Conservation (phyloP, 139 green algal species). For the Chlamydomonas sp. region DNA sequence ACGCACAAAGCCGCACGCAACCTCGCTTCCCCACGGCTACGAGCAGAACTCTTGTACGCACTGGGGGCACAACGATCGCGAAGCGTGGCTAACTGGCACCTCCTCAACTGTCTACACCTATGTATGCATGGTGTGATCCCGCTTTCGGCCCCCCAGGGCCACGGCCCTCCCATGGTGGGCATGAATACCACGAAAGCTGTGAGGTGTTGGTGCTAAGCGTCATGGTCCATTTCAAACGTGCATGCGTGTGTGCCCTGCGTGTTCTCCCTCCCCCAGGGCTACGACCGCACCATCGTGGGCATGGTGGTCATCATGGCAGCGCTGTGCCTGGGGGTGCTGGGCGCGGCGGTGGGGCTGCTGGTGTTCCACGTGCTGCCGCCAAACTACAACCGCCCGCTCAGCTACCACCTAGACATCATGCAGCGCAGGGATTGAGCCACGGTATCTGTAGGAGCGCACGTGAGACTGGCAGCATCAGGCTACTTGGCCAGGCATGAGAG, state of each 20-base stretch:
- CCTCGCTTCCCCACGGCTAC: neutral
- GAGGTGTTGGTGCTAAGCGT: neutral
- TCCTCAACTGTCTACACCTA: too few relatives aligned
- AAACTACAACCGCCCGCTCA: conserved; percentile 47
- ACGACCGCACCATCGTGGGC: conserved; percentile 43
- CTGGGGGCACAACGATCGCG: too few relatives aligned
- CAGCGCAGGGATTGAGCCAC: neutral
- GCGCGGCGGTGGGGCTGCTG: conserved; percentile 24
- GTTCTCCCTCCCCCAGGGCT: conserved; percentile 38
- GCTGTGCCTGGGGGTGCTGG: conserved; percentile 17
- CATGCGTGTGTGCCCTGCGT: too few relatives aligned
- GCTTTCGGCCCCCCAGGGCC: too few relatives aligned
- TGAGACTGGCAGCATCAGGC: neutral
- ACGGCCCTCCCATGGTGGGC: neutral
- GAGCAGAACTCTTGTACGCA: neutral
- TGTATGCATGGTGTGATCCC: too few relatives aligned
- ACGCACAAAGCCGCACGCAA: neutral
- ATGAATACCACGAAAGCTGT: neutral
- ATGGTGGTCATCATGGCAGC: conserved; percentile 42
- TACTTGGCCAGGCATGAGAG: neutral
- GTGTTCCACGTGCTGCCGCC: conserved; percentile 30
- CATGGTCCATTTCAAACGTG: too few relatives aligned
- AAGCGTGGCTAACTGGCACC: too few relatives aligned
- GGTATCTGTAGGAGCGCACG: neutral
- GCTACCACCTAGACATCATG: conserved; percentile 44